Evolutionary conservation across 2,329 filamentous ascomycete genomes (phyloP).

Genomic region (Dactylellina drechsleri): DNA sequence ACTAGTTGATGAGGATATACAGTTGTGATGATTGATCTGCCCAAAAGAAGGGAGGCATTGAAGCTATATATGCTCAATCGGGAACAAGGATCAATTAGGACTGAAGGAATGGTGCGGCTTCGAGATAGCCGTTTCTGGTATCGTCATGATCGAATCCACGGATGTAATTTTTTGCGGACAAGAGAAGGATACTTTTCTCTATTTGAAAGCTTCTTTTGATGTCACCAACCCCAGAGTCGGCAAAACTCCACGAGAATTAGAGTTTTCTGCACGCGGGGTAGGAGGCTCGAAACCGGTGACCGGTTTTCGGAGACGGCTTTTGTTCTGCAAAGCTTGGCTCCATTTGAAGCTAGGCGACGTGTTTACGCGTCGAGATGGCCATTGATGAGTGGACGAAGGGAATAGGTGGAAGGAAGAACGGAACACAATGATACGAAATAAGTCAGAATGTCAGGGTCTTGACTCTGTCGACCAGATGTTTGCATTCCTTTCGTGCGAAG

Average conservation of each 20-base stretch:
- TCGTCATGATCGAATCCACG: slow-evolving; percentile 14
- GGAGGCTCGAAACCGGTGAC: slow-evolving; percentile 14
- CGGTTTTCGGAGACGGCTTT: slow-evolving; percentile 17
- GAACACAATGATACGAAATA: slow-evolving; percentile 22
- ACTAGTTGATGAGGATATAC: slow-evolving; percentile 20
- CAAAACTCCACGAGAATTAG: slow-evolving; percentile 26
- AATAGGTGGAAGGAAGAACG: slow-evolving; percentile 42
- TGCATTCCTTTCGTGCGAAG: slow-evolving; percentile 41
- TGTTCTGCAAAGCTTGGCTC: no score
- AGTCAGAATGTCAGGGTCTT: background rate
- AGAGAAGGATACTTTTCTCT: background rate
- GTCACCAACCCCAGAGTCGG: slow-evolving; percentile 23
- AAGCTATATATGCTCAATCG: slow-evolving; percentile 35
- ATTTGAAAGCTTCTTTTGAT: slow-evolving; percentile 4
- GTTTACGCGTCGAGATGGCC: slow-evolving; percentile 35
- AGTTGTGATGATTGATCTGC: background rate
- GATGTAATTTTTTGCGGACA: background rate
- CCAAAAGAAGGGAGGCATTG: background rate
- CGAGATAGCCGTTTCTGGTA: slow-evolving; percentile 1
- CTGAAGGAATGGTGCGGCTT: slow-evolving; percentile 29
- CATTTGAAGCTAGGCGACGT: slow-evolving; percentile 15
- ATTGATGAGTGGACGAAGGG: slow-evolving; percentile 43
- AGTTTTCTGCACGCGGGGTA: background rate
- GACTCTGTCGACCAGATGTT: slow-evolving; percentile 10
- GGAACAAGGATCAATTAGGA: slow-evolving; percentile 40